A percentile compares a stretch with the other conserved stretches of the same genome.
These are phyloP conservation scores for Claviceps quebecensis DNA, from an alignment of 2,329 filamentous ascomycete genomes.

Conservation along the genomic window DNA sequence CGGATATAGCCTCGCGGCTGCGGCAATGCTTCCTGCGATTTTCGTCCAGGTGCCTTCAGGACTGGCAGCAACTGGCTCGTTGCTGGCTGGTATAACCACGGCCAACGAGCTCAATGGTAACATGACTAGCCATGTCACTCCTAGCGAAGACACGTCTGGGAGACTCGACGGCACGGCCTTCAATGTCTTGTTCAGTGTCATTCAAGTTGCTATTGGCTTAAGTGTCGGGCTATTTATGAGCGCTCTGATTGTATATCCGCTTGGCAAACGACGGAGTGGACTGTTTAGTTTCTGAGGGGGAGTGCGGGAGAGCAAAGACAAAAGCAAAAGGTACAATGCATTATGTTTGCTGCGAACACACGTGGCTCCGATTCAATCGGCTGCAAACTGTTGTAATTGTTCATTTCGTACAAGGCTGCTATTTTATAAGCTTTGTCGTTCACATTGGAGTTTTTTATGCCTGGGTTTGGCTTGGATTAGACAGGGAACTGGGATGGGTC, in stretches of 20 bases:
- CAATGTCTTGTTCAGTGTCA: constrained; percentile 41
- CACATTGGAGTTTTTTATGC: neutral
- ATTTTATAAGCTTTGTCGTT: neutral
- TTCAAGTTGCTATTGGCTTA: constrained; percentile 48
- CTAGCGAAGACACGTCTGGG: constrained; percentile 9
- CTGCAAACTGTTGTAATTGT: no score
- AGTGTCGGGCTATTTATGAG: constrained; percentile 47
- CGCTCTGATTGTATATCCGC: constrained; percentile 39
- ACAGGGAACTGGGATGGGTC: neutral
- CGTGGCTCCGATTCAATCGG: neutral
- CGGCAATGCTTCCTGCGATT: constrained; percentile 75
- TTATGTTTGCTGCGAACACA: neutral
- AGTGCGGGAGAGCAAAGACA: neutral
- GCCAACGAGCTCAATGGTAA: constrained; percentile 40
- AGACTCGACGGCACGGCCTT: constrained; percentile 33
- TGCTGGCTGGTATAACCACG: constrained; percentile 42
- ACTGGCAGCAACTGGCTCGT: constrained; percentile 44
- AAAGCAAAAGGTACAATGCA: neutral
- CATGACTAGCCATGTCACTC: constrained; percentile 11
- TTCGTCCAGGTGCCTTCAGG: constrained; percentile 56
- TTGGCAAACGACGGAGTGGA: constrained; percentile 44
- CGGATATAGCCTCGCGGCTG: constrained; percentile 68
- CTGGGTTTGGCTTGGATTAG: neutral
- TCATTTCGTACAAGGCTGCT: neutral
- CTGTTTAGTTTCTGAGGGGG: constrained; percentile 35